Conservation (phyloP, 352 stramenopile species). For the Elongisporangium undulatum region DNA sequence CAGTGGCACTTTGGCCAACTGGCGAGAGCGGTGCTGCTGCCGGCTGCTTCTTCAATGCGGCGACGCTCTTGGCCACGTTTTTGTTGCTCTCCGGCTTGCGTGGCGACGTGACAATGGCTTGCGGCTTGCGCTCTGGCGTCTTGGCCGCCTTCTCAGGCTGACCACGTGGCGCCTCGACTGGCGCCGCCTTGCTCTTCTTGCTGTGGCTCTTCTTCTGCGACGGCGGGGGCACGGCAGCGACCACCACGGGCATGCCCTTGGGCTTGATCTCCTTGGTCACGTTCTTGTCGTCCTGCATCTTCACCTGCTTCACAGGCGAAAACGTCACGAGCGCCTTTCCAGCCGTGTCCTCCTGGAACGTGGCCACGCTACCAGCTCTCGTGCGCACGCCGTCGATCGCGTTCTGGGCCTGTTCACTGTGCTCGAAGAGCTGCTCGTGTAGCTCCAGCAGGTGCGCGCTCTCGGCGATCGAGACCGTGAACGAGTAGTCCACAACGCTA, state of each 20-base stretch:
- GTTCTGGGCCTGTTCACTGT: neutral
- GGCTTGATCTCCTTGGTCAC: conserved; percentile 5
- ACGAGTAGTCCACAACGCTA: conserved; percentile 44
- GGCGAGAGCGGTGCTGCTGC: neutral
- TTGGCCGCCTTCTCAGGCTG: conserved; percentile 21
- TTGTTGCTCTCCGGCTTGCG: conserved; percentile 17
- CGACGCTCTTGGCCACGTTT: neutral
- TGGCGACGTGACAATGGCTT: conserved; percentile 11
- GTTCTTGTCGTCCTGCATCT: conserved; percentile 4
- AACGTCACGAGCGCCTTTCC: conserved; percentile 20
- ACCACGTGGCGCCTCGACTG: conserved; percentile 1
- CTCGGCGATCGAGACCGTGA: conserved; percentile 53
- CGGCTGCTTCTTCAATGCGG: neutral
- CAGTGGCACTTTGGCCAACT: neutral
- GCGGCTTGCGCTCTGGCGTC: conserved; percentile 16
- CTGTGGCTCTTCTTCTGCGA: conserved; percentile 11
- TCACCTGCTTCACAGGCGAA: conserved; percentile 12
- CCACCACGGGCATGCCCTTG: conserved; percentile 5
- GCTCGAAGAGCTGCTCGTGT: neutral
- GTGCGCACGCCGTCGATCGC: conserved; percentile 3
- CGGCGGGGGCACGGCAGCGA: conserved; percentile 13
- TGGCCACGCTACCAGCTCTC: conserved; percentile 3
- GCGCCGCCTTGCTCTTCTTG: conserved; percentile 4
- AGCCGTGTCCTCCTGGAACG: conserved; percentile 13
- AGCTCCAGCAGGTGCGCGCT: conserved; percentile 15